Base-by-base conservation (phyloP, 495 filamentous ascomycete genomes). In the Hypoxylon lenormandii region DNA sequence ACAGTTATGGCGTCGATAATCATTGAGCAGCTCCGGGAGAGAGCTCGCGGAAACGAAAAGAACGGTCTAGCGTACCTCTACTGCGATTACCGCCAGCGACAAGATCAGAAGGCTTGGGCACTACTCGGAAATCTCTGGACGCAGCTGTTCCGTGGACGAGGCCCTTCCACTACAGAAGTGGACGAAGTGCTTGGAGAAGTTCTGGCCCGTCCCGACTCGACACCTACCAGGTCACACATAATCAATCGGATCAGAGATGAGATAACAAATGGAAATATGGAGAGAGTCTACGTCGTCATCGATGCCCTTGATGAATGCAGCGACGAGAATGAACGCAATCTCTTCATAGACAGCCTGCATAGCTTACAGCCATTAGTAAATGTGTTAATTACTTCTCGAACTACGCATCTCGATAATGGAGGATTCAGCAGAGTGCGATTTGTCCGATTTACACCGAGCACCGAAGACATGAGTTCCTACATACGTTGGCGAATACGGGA, bases 261-360 rank as follows among this genome's bases (percentile, higher is more conserved):
- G 6, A 57, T 74, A 3, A 68, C 62, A 10, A 64, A 56, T 23
- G 30, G 51, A 0, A 47, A 28, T 6, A 78, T 70, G 53, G 70
- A 72, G 7, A 69, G 49, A 43, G 63, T 76, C 13, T 81, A 79
- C 58, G 69, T 86, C 40, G 61, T 86, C 16, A 57, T 85, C 10
- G 82, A 85, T 58, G 82, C 82, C 36, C 67, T 84, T 4, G 81
- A 84, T 62, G 82, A 84, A 64, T 80, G 76, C 51, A 59, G 74
- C 48, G 65, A 72, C 30, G 63, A 78, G 61, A 73, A 71, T 22
- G 69, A 73, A 60, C 69, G 72, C 40, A 63, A 65, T 22, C 28
- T 40, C n/a, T 67, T 81, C 57, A 58, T 81, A 12, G 64, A 58
- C 15, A 67, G 69, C 18, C 54, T 82, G n/a, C 74, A 73, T 26